A percentile compares a stretch with the other conserved stretches of the same genome.
Evolutionary conservation across 768 basidiomycete genomes (phyloP).

Genomic region (Gautieria morchelliformis): DNA sequence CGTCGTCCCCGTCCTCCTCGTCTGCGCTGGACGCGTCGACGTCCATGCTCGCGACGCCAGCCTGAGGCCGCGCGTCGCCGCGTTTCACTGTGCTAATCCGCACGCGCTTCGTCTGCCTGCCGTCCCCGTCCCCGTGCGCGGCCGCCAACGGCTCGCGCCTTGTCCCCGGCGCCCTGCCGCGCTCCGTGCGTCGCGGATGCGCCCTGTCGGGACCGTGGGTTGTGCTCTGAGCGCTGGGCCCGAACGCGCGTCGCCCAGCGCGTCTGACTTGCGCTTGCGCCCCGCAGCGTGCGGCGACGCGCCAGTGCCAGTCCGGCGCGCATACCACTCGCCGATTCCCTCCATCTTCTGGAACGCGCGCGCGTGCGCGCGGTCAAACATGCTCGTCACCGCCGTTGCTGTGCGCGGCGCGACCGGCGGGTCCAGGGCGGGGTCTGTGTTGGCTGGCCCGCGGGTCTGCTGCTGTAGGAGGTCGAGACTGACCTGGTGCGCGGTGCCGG

Average conservation of each 20-base stretch:
- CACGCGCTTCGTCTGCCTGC: conserved; percentile 35
- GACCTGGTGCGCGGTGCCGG: conserved; percentile 41
- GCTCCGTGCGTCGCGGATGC: conserved; percentile 16
- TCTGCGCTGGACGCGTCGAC: too few species aligned
- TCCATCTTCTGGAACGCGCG: conserved; percentile 70
- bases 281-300: too few species aligned
- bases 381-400: conserved; percentile 10
- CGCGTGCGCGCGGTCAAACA: conserved; percentile 54
- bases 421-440: too few species aligned
- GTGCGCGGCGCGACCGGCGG: too few species aligned
- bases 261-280: conserved; percentile 12
- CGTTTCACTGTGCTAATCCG: conserved; percentile 18
- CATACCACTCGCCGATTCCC: conserved; percentile 50
- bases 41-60: neutral
- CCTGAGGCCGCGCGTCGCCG: neutral
- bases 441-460: too few species aligned
- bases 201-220: too few species aligned
- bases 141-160: neutral
- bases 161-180: conserved; percentile 39
- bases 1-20: neutral
- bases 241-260: conserved; percentile 4
- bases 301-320: too few species aligned
- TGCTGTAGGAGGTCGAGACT: conserved; percentile 38
- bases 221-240: too few species aligned
- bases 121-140: conserved; percentile 20